Evolutionary conservation across 306 rosid species (phyloP), one percentile per base, ranked within the genome.

Genomic region (Pachyrhizus erosus): DNA sequence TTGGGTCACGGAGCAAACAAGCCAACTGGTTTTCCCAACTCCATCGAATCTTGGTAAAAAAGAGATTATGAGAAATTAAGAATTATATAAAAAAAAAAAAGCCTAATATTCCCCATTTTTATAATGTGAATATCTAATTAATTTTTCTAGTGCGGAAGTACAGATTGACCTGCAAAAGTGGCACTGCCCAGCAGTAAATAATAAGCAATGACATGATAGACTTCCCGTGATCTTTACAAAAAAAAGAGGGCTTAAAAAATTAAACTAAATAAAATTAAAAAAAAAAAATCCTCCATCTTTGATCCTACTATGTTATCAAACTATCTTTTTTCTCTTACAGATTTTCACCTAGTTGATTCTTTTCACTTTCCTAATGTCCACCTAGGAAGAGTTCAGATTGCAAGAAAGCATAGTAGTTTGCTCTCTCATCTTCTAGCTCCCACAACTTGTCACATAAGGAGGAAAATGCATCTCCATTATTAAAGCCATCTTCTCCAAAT

Each of bases 391-490:
- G 92, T 69, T 94, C 90, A 33, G 97, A 92, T 33, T 94, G 98
- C 79, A 94, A 71, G 73, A 91, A 46, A 18, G 90, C 65, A 61
- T 88, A 88, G 83, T 94, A 92, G 31, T 91, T 92, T 11, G 98
- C 98, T 20, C 89, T 92, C 43, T 94, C 93, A 77, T 94, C 98
- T 74, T 94, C 94, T 42, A 94, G 74, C 82, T 94, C 97, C 98
- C 97, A 94, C 24, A 94, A 65, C 7, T 91, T 90, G 58, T 90
- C 89, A 45, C 85, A 57, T 9, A 83, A 71, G 4, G 87, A 77
- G 2, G 89, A 39, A 55, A 89, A 86, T 20, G 78, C 91, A 78
- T 84, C 79, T 3, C 74, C 81, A 4, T 82, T 81, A 14, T 31
- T 54, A 27, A 85, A 51, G 27, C 84, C 90, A 20, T 55, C 75